phyloP scores from a whole-genome alignment of 441 rosid genomes.

The Populus hybrid region DNA sequence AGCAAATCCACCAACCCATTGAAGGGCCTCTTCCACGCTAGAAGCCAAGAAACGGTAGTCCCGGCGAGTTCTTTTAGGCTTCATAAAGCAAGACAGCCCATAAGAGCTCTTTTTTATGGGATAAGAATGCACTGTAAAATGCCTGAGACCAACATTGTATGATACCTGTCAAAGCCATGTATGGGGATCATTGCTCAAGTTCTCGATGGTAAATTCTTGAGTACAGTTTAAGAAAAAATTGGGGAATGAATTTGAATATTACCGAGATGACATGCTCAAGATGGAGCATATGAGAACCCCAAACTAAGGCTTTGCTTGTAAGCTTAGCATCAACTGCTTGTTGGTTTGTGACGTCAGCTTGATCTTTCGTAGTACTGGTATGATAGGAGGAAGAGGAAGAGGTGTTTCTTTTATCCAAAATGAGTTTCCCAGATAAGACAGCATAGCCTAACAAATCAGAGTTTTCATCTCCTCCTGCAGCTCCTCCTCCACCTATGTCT shows the following conservation, averaged over 20 bases:
- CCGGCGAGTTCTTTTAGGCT: constrained; percentile 73
- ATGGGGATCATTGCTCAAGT: no score
- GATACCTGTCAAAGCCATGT: constrained; percentile 58
- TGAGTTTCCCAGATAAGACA: constrained; percentile 72
- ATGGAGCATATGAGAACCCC: constrained; percentile 75
- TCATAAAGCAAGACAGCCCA: constrained; percentile 73
- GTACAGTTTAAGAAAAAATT: no score
- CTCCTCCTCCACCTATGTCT: constrained; percentile 39
- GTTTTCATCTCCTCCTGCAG: constrained; percentile 71
- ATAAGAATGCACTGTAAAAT: constrained; percentile 91
- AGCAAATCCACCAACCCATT: constrained; percentile 97
- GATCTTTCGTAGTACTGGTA: constrained; percentile 34
- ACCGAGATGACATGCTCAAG: constrained; percentile 85
- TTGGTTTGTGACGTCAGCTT: constrained; percentile 42
- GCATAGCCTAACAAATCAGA: constrained; percentile 81
- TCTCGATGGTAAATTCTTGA: no score
- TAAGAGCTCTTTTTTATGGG: constrained; percentile 65
- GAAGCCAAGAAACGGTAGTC: constrained; percentile 84
- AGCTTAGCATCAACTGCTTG: constrained; percentile 73
- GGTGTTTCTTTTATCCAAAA: constrained; percentile 66
- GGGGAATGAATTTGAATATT: constrained; percentile 1
- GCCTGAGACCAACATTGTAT: constrained; percentile 76
- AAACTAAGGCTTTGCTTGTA: constrained; percentile 77
- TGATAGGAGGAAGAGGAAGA: constrained; percentile 25
- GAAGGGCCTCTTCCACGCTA: constrained; percentile 80